Evolutionary conservation across 2,329 filamentous ascomycete species (phyloP).

Genomic region (Xylaria sp.): DNA sequence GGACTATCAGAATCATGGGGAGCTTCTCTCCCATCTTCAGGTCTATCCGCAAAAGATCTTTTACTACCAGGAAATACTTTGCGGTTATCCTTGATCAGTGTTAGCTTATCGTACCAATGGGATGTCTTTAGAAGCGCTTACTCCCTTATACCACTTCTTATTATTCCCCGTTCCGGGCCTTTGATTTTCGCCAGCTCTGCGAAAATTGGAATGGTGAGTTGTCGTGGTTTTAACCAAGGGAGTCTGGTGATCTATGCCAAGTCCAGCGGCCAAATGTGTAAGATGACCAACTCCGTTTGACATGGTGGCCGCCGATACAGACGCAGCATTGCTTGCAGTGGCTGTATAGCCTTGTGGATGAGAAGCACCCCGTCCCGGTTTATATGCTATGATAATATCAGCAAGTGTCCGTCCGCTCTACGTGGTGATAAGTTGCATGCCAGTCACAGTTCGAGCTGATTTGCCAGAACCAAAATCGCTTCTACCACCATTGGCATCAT

Average conservation of each 20-base stretch:
- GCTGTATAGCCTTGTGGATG: too few species aligned
- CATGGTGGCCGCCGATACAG: too few species aligned
- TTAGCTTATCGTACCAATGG: slow-evolving; percentile 33
- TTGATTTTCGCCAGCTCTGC: not conserved
- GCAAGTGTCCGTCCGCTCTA: not conserved
- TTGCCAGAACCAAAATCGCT: slow-evolving; percentile 5
- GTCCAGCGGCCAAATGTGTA: not conserved
- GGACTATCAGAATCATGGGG: slow-evolving; percentile 35
- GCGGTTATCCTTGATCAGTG: slow-evolving; percentile 29
- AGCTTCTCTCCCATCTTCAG: slow-evolving; percentile 18
- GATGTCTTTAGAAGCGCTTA: slow-evolving; percentile 26
- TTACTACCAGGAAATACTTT: slow-evolving; percentile 24
- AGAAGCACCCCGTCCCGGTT: not conserved
- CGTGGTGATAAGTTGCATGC: not conserved
- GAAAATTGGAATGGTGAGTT: not conserved
- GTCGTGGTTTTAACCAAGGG: not conserved
- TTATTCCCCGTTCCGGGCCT: slow-evolving; percentile 16
- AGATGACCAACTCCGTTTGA: slow-evolving; percentile 6
- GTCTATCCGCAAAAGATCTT: not conserved
- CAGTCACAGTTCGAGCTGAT: slow-evolving; percentile 3
- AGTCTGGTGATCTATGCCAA: not conserved
- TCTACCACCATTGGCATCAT: not conserved
- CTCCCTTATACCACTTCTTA: slow-evolving; percentile 31
- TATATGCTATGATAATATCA: not conserved
- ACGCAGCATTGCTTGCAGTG: too few species aligned